A percentile compares a stretch with the other conserved stretches of the same genome.
Evolutionary conservation across 768 basidiomycete genomes (phyloP).

Genomic region (Collybia sordida): DNA sequence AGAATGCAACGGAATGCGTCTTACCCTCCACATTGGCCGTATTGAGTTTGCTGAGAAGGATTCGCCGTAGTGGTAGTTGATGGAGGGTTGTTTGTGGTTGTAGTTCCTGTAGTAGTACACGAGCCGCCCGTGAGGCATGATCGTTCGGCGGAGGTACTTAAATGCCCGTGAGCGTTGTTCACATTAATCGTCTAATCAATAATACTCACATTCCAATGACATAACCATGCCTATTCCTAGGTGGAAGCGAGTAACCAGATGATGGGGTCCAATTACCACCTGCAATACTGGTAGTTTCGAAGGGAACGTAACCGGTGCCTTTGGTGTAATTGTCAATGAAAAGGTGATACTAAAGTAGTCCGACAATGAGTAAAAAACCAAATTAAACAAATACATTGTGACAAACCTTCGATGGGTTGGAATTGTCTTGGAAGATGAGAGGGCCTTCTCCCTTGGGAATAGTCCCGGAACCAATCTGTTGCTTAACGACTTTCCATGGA

Average conservation of each 20-base stretch:
- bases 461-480: not conserved
- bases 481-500: not conserved
- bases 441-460: not conserved
- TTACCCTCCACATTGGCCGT: constrained; percentile 6
- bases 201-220: not conserved
- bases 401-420: not conserved
- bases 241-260: not conserved
- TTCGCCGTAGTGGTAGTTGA: not conserved
- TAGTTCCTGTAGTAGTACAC: not conserved
- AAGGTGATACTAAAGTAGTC: not conserved
- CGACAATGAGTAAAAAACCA: not conserved
- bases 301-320: not conserved
- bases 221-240: not conserved
- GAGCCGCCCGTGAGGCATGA: not conserved
- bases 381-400: not conserved
- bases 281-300: not conserved
- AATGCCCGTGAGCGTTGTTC: not conserved
- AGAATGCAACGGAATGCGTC: not conserved
- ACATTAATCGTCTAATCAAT: not conserved
- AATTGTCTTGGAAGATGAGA: not conserved
- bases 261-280: constrained; percentile 1
- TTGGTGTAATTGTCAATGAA: not conserved
- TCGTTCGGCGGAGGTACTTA: not conserved
- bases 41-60: constrained; percentile 3
- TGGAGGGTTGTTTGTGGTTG: not conserved